Percentiles rank a stretch among this genome's conserved stretches.
Conservation (phyloP, 495 filamentous ascomycete genomes). For the Bombardia bombarda region DNA sequence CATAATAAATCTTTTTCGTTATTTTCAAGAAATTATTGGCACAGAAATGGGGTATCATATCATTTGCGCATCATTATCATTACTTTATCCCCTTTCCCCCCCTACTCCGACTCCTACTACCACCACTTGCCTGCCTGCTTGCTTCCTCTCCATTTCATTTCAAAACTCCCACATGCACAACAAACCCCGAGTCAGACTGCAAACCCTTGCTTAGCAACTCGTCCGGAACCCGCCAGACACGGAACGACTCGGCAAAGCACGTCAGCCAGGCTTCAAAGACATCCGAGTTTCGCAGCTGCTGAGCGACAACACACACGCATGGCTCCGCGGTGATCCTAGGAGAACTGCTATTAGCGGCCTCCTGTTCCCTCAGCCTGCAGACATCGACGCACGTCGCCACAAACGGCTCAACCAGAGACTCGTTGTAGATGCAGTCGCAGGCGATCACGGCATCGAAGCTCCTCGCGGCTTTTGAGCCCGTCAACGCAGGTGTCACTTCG, state of each 20-base stretch:
- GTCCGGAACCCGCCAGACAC: constrained; percentile 71
- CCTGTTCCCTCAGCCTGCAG: constrained; percentile 46
- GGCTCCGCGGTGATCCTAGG: constrained; percentile 10
- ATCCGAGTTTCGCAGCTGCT: constrained; percentile 75
- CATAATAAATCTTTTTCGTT: no score
- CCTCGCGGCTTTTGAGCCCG: constrained; percentile 13
- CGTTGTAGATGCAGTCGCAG: constrained; percentile 88
- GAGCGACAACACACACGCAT: constrained; percentile 61
- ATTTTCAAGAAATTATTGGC: no score
- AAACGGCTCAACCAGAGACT: constrained; percentile 71
- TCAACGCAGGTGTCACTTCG: constrained; percentile 30
- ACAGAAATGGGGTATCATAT: no score
- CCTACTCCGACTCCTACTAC: no score
- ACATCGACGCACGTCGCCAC: constrained; percentile 78
- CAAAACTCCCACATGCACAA: constrained; percentile 57
- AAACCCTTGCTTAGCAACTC: constrained; percentile 42
- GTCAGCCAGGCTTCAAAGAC: constrained; percentile 80
- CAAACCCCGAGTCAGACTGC: constrained; percentile 53
- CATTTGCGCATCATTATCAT: no score
- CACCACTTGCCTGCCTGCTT: no score
- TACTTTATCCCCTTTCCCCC: no score
- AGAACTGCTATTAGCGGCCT: constrained; percentile 2
- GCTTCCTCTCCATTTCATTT: constrained; percentile 8
- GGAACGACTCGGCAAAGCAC: constrained; percentile 56
- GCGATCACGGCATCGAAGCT: constrained; percentile 62